Percentiles rank a stretch among this genome's conserved stretches.
These are phyloP conservation scores for Linaria vulgaris DNA, from an alignment of 257 asterid genomes.

Conservation along the genomic window DNA sequence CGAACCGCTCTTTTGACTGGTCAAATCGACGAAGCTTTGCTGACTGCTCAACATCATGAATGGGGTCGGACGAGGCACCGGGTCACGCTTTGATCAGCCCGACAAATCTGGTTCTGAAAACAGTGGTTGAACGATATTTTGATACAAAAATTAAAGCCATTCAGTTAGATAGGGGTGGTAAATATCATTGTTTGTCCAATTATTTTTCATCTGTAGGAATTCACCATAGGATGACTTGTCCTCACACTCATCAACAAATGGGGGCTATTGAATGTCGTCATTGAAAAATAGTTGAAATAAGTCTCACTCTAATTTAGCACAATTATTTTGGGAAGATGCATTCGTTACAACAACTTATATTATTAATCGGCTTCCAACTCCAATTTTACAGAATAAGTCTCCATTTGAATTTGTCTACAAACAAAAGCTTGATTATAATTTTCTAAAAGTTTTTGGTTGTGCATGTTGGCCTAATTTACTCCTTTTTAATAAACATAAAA, in stretches of 20 bases:
- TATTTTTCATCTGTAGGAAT: background rate
- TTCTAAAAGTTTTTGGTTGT: background rate
- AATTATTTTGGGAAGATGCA: background rate
- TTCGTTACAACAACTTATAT: background rate
- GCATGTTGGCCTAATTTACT: background rate
- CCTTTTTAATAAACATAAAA: background rate
- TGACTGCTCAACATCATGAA: too few species aligned
- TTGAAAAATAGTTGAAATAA: background rate
- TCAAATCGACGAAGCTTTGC: too few species aligned
- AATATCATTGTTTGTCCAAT: background rate
- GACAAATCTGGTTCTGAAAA: too few species aligned
- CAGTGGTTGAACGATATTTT: conserved; percentile 9
- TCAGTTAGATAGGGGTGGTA: background rate
- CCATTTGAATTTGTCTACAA: background rate
- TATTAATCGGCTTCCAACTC: background rate
- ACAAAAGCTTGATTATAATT: background rate
- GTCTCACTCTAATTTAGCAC: background rate
- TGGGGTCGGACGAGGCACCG: too few species aligned
- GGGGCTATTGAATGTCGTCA: conserved; percentile 8
- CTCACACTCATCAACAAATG: conserved; percentile 7
- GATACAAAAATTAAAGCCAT: background rate
- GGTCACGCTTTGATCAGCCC: too few species aligned
- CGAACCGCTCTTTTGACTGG: too few species aligned
- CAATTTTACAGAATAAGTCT: background rate
- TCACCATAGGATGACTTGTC: background rate